Base-by-base conservation (phyloP, 768 basidiomycete genomes). In the Mycena alexandri region DNA sequence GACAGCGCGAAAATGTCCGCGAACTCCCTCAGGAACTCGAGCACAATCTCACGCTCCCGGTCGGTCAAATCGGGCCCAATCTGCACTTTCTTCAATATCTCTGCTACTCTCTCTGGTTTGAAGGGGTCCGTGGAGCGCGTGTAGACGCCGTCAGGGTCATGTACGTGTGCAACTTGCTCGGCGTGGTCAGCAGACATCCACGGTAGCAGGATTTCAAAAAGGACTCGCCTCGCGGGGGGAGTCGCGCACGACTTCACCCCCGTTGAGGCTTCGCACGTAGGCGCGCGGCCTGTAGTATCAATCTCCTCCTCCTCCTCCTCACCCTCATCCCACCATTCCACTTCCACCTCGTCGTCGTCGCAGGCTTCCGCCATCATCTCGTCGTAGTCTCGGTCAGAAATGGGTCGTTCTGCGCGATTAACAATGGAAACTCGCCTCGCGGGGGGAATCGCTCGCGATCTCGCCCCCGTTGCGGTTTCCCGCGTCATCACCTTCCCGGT, bases 1-100 rank as follows among this genome's bases (percentile, higher is more conserved):
- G 76, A 75, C 2, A 82, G 65, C 1, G 81, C 80, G 63, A 83
- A 85, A 33, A 74, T 67, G 65, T 84, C 82, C 0, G 83, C 80
- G 58, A 71, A 81, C 58, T 80, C 68, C 0, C 19, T 29, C 0
- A 84, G 33, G 7, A 83, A 61, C 0, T 41, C 61, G 0, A 48
- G 17, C 0, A 82, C 76, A 11, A 55, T 17, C 6, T 24, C 17
- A 11, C 63, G 57, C 60, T 85, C 71, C 0, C 68, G 73, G 1
- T 47, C 44, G 0, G 75, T 69, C 0, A 84, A 48, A 47, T 84
- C 80, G 0, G 12, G 5, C 0, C 81, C 81, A 5, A 79, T 73
- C 0, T 41, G 57, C 21, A 79, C 67, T 33, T 72, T 42, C 0
- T 36, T 34, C 11, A 77, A 19, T 1, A 79, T 64, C 24, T 71